These are phyloP conservation scores for Anisodus tanguticus DNA, from an alignment of 257 asterid genomes.

Conservation along the genomic window DNA sequence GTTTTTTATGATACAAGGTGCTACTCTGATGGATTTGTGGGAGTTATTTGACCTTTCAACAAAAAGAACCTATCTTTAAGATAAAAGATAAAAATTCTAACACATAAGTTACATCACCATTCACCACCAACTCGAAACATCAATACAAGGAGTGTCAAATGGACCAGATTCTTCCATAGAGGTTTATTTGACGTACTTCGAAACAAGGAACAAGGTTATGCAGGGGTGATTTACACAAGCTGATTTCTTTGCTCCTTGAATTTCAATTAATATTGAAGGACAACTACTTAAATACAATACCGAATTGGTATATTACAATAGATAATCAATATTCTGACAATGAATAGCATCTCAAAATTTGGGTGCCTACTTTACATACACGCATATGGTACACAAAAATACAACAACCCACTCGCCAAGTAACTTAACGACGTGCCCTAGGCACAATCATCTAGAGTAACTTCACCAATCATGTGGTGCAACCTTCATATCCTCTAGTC, in stretches of 20 bases:
- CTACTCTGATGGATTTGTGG: neutral
- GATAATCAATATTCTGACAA: constrained; percentile 26
- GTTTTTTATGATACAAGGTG: neutral
- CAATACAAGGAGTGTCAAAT: neutral
- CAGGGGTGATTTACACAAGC: neutral
- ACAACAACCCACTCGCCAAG: constrained; percentile 25
- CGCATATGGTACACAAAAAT: constrained; percentile 33
- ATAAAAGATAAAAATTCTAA: neutral
- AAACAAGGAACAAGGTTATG: neutral
- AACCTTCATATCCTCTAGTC: constrained; percentile 11
- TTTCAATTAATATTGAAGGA: constrained; percentile 15
- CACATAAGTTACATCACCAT: neutral
- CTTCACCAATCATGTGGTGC: neutral
- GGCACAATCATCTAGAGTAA: constrained; percentile 2
- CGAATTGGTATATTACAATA: constrained; percentile 35
- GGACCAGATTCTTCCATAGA: neutral
- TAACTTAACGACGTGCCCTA: constrained; percentile 3
- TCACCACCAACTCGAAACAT: neutral
- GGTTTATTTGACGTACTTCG: neutral
- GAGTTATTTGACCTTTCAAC: neutral
- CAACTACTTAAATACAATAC: constrained; percentile 13
- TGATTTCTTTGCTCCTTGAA: neutral
- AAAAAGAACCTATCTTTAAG: neutral
- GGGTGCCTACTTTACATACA: constrained; percentile 40
- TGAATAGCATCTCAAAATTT: constrained; percentile 40